Evolutionary conservation across 495 filamentous ascomycete species (phyloP).

Genomic region (Delitschia confertaspora): DNA sequence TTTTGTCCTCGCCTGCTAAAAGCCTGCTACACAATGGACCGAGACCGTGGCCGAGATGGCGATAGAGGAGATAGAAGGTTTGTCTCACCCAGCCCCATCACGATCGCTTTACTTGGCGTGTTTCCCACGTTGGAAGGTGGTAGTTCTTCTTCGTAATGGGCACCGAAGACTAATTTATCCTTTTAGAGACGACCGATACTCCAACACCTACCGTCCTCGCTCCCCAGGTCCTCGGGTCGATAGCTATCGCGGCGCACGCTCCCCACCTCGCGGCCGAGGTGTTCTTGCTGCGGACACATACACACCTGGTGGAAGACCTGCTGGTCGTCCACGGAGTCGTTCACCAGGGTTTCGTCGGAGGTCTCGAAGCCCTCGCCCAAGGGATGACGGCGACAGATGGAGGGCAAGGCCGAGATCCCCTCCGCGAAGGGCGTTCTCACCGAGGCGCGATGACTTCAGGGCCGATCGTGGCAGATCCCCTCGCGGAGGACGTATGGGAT

Average conservation of each 20-base stretch:
- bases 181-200: slow-evolving; percentile 25
- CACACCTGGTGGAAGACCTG: slow-evolving; percentile 27
- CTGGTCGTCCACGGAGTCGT: slow-evolving; percentile 30
- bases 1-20: too few species aligned
- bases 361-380: slow-evolving; percentile 31
- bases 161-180: background rate
- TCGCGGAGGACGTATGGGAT: slow-evolving; percentile 7
- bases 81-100: slow-evolving; percentile 8
- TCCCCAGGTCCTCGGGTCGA: slow-evolving; percentile 27
- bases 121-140: too few species aligned
- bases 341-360: slow-evolving; percentile 32
- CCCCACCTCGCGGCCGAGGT: slow-evolving; percentile 22
- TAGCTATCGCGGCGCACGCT: slow-evolving; percentile 34
- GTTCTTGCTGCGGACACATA: slow-evolving; percentile 33
- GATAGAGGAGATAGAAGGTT: slow-evolving; percentile 28
- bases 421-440: slow-evolving; percentile 30
- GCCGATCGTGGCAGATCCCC: slow-evolving; percentile 30
- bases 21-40: slow-evolving; percentile 24
- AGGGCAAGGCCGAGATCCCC: slow-evolving; percentile 35
- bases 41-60: slow-evolving; percentile 26
- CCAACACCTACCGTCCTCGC: slow-evolving; percentile 25
- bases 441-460: slow-evolving; percentile 27
- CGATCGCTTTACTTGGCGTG: too few species aligned
- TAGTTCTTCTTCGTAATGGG: background rate
- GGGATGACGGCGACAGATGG: slow-evolving; percentile 26